These are phyloP conservation scores for Amyloporia xantha DNA, from an alignment of 768 basidiomycete species.

Conservation along the genomic window DNA sequence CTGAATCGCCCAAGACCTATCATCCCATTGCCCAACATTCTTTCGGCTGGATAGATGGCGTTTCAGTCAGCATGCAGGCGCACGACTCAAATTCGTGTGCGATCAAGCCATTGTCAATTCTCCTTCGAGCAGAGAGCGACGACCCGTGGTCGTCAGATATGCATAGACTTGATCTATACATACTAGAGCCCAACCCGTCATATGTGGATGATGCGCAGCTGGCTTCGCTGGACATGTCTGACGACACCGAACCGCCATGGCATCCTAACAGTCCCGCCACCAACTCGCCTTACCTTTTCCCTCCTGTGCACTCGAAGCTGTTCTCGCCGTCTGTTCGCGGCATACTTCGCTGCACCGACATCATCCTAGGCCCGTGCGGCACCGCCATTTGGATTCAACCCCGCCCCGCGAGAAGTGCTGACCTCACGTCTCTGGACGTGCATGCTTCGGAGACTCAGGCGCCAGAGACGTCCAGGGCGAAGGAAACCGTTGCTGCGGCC, in stretches of 20 bases:
- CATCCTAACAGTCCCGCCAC: no score
- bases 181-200: slow-evolving; percentile 32
- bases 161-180: slow-evolving; percentile 46
- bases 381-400: slow-evolving; percentile 64
- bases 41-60: slow-evolving; percentile 66
- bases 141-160: slow-evolving; percentile 52
- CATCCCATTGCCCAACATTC: slow-evolving; percentile 37
- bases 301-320: slow-evolving; percentile 36
- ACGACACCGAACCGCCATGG: no score
- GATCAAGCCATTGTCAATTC: slow-evolving; percentile 34
- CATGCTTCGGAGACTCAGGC: slow-evolving; percentile 17
- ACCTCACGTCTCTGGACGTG: slow-evolving; percentile 24
- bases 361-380: slow-evolving; percentile 47
- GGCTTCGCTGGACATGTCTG: no score
- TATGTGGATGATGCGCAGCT: slow-evolving; percentile 8
- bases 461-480: slow-evolving; percentile 9
- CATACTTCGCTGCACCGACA: slow-evolving; percentile 45
- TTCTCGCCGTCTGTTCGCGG: slow-evolving; percentile 38
- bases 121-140: slow-evolving; percentile 54
- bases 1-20: slow-evolving; percentile 22
- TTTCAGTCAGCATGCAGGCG: slow-evolving; percentile 30
- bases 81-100: neutral
- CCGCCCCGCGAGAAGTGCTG: slow-evolving; percentile 36
- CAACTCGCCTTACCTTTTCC: slow-evolving; percentile 46
- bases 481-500: neutral